Percentiles rank a stretch among this genome's conserved stretches.
phyloP scores from a whole-genome alignment of 106 monocot genomes.

The Iris macrosiphon region DNA sequence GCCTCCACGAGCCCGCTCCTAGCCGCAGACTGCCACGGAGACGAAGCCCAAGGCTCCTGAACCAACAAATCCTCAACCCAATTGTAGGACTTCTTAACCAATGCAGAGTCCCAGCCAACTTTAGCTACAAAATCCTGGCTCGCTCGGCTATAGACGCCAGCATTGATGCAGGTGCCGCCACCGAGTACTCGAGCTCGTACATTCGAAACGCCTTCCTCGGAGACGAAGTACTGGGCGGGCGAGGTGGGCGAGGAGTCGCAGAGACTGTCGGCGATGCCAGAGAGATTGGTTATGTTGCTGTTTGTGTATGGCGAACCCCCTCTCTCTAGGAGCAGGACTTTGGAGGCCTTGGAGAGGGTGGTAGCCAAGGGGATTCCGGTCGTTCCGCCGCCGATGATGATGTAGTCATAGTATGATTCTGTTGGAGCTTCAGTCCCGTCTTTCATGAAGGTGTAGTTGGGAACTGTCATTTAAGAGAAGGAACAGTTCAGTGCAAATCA shows the following conservation, averaged over 20 bases:
- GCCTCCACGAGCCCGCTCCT: conserved; percentile 62
- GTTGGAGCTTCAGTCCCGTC: too few species aligned
- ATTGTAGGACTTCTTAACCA: conserved; percentile 45
- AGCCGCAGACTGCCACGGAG: conserved; percentile 65
- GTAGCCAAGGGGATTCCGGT: not conserved
- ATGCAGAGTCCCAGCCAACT: conserved; percentile 39
- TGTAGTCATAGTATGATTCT: conserved; percentile 1
- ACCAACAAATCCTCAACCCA: conserved; percentile 52
- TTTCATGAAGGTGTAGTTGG: too few species aligned
- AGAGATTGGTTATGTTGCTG: not conserved
- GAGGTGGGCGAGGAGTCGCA: conserved; percentile 46
- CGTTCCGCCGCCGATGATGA: not conserved
- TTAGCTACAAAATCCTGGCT: conserved; percentile 20
- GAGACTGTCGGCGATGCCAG: conserved; percentile 29
- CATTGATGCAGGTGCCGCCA: conserved; percentile 66
- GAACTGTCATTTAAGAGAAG: too few species aligned
- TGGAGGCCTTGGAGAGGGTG: not conserved
- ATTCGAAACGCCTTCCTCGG: conserved; percentile 60
- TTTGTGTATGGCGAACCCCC: not conserved
- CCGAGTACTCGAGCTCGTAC: conserved; percentile 60
- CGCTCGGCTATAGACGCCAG: conserved; percentile 66
- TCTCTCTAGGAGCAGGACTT: not conserved
- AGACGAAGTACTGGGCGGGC: conserved; percentile 55
- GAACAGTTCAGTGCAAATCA: too few species aligned
- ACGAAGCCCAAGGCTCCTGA: conserved; percentile 25